A percentile compares a stretch with the other conserved stretches of the same genome.
Conservation (phyloP, 1,284 basidiomycete species). For the Cutaneotrichosporon arboriforme region DNA sequence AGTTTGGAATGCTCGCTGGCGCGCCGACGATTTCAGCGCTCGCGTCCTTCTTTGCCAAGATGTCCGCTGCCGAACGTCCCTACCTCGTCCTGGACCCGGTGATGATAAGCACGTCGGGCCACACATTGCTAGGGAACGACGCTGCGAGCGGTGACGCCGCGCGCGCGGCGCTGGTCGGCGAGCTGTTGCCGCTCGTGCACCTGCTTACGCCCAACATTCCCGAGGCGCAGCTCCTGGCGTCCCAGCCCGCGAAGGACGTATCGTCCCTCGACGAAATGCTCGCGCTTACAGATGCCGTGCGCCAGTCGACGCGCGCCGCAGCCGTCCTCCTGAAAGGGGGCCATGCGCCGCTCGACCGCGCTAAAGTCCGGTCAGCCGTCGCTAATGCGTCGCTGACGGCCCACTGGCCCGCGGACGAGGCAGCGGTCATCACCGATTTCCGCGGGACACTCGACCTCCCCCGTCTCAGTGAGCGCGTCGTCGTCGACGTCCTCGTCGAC, state of each 20-base stretch:
- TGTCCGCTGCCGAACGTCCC: slow-evolving; percentile 34
- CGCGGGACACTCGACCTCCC: slow-evolving; percentile 4
- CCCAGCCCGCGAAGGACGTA: slow-evolving; percentile 44
- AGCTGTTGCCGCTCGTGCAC: slow-evolving; percentile 65
- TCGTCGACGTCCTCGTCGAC: slow-evolving; percentile 71
- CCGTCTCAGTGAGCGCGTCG: slow-evolving; percentile 47
- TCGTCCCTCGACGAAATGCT: slow-evolving; percentile 60
- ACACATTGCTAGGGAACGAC: slow-evolving; percentile 64
- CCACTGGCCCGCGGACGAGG: slow-evolving; percentile 12
- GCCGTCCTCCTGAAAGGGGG: slow-evolving; percentile 81
- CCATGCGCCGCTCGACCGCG: slow-evolving; percentile 56
- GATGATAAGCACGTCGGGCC: slow-evolving; percentile 87
- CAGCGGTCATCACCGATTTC: slow-evolving; percentile 26
- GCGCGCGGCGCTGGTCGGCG: slow-evolving; percentile 47
- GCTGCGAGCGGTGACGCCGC: slow-evolving; percentile 45
- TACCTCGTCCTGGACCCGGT: slow-evolving; percentile 81
- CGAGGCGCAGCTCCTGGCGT: slow-evolving; percentile 58
- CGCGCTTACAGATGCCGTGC: slow-evolving; percentile 56
- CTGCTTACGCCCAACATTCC: slow-evolving; percentile 83
- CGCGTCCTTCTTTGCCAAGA: slow-evolving; percentile 29
- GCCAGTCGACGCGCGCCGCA: slow-evolving; percentile 54
- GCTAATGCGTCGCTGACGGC: slow-evolving; percentile 7
- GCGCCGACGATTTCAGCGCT: slow-evolving; percentile 47
- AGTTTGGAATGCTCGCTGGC: slow-evolving; percentile 79
- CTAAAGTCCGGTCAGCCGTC: slow-evolving; percentile 49